Conservation (phyloP, 75 land plant genomes). For the Chamaecyparis obtusa region DNA sequence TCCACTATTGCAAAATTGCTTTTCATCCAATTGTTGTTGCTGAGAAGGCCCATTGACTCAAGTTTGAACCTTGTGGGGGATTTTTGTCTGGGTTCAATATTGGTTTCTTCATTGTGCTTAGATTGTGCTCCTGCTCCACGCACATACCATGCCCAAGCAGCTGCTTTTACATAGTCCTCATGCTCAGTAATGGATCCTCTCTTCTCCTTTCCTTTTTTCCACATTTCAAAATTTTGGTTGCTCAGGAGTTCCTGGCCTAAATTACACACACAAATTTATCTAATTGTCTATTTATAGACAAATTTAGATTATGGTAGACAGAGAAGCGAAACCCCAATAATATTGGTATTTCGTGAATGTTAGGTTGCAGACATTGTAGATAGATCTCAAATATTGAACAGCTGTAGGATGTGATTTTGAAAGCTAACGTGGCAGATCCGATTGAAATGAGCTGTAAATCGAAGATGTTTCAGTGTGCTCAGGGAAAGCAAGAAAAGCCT, state of each 20-base stretch:
- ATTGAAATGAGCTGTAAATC: no score
- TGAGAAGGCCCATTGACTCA: neutral
- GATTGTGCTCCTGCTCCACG: neutral
- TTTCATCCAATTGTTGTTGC: neutral
- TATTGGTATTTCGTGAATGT: neutral
- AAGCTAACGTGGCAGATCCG: neutral
- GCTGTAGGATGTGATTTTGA: no score
- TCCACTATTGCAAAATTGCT: neutral
- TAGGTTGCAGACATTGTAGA: neutral
- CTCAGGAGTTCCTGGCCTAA: neutral
- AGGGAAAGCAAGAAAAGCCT: no score
- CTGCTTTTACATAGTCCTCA: neutral
- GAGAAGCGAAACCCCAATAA: neutral
- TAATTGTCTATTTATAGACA: no score
- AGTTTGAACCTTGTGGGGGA: neutral
- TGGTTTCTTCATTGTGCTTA: neutral
- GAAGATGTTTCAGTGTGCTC: neutral
- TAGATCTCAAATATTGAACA: no score
- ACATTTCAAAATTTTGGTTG: neutral
- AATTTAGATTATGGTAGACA: neutral
- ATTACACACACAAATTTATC: no score
- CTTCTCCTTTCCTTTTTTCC: neutral
- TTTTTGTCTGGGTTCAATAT: neutral
- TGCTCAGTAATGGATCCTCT: neutral
- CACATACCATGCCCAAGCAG: constrained; percentile 10